Evolutionary conservation across 1,139 yeast species (phyloP).

Genomic region (Suhomyces panamericanus): DNA sequence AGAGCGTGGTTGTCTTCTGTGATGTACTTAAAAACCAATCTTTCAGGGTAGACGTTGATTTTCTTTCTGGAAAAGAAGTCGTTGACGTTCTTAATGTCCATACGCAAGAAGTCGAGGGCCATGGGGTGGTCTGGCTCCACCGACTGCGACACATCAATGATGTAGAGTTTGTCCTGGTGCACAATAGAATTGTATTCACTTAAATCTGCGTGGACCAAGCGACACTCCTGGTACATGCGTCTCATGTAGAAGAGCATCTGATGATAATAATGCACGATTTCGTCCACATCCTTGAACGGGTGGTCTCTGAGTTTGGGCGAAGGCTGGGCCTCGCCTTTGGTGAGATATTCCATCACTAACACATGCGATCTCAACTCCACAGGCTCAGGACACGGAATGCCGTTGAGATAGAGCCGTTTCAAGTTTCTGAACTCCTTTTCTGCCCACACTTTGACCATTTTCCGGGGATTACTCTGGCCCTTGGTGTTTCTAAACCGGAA

Average conservation of each 20-base stretch:
- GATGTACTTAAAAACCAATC: slow-evolving; percentile 75
- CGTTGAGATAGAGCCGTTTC: slow-evolving; percentile 72
- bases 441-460: slow-evolving; percentile 98
- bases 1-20: slow-evolving; percentile 44
- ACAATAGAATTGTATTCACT: slow-evolving; percentile 93
- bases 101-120: slow-evolving; percentile 89
- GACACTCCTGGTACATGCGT: slow-evolving; percentile 81
- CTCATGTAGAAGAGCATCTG: slow-evolving; percentile 85
- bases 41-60: slow-evolving; percentile 77
- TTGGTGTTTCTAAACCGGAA: slow-evolving; percentile 84
- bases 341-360: slow-evolving; percentile 88
- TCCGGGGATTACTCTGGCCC: slow-evolving; percentile 87
- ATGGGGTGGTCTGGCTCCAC: slow-evolving; percentile 98
- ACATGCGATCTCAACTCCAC: slow-evolving; percentile 86
- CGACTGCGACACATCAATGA: slow-evolving; percentile 95
- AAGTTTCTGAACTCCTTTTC: slow-evolving; percentile 94
- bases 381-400: slow-evolving; percentile 93
- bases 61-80: slow-evolving; percentile 75
- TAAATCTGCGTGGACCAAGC: slow-evolving; percentile 93
- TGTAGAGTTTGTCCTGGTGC: slow-evolving; percentile 75
- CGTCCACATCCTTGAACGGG: slow-evolving; percentile 62
- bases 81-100: slow-evolving; percentile 96
- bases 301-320: slow-evolving; percentile 88
- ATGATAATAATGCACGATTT: slow-evolving; percentile 66
- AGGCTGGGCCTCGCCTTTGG: slow-evolving; percentile 77